Conservation (phyloP, 129 eudicot species). For the Saussurea involucrata region DNA sequence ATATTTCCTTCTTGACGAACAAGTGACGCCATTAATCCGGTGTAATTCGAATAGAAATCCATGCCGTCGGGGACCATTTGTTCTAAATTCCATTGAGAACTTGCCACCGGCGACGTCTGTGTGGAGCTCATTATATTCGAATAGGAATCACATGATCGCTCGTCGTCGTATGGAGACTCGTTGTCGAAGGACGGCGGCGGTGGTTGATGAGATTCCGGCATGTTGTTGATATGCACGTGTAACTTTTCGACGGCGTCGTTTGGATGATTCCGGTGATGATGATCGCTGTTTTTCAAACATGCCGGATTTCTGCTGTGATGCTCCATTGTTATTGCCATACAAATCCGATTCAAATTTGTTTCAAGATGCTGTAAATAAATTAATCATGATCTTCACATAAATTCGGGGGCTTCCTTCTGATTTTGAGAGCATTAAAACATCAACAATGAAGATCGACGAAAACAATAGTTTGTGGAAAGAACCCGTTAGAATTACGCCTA, state of each 20-base stretch:
- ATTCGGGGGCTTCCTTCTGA: not conserved
- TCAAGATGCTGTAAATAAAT: not conserved
- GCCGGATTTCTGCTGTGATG: not conserved
- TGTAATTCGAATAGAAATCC: not conserved
- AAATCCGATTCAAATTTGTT: not conserved
- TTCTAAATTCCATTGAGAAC: slow-evolving; percentile 19
- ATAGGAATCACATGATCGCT: not conserved
- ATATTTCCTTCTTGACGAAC: slow-evolving; percentile 60
- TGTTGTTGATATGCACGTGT: not conserved
- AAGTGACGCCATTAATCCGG: slow-evolving; percentile 41
- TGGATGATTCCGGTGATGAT: slow-evolving; percentile 13
- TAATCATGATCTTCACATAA: not conserved
- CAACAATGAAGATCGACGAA: not conserved
- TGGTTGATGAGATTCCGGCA: slow-evolving; percentile 5
- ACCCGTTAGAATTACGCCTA: not conserved
- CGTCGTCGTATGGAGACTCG: not conserved
- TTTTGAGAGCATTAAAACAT: slow-evolving; percentile 4
- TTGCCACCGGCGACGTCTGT: slow-evolving; percentile 22
- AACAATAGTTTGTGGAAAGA: not conserved
- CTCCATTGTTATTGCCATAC: not conserved
- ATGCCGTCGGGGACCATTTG: not conserved
- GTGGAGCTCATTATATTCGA: slow-evolving; percentile 7
- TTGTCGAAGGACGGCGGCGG: not conserved
- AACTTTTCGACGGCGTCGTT: slow-evolving; percentile 8
- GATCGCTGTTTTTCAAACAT: slow-evolving; percentile 8